Conservation (phyloP, 345 rosid species). For the Corchorus capsularis region DNA sequence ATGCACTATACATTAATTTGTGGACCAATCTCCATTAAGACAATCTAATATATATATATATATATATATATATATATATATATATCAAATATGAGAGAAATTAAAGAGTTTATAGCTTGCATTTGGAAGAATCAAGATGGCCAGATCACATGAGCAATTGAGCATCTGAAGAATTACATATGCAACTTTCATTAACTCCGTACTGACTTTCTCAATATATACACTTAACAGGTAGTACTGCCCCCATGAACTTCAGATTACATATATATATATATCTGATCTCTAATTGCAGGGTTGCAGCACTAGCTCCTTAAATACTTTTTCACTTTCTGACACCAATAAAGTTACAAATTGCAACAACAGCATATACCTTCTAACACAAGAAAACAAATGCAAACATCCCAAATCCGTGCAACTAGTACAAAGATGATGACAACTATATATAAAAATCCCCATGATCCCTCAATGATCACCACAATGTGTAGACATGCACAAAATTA, state of each 20-base stretch:
- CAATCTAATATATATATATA: too few species aligned
- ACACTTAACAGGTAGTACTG: slow-evolving; percentile 8
- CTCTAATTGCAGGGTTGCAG: not conserved
- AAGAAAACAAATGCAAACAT: not conserved
- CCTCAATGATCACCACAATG: slow-evolving; percentile 5
- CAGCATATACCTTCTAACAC: not conserved
- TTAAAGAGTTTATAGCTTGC: not conserved
- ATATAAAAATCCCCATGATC: not conserved
- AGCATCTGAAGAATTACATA: not conserved
- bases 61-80: too few species aligned
- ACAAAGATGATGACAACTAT: not conserved
- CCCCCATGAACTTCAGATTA: not conserved
- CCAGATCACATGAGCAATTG: not conserved
- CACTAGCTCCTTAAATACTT: not conserved
- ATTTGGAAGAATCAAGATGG: not conserved
- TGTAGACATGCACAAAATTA: slow-evolving; percentile 21
- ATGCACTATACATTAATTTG: too few species aligned
- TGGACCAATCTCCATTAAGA: not conserved
- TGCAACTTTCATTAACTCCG: not conserved
- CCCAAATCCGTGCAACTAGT: slow-evolving; percentile 1
- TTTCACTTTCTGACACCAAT: not conserved
- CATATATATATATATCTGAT: not conserved
- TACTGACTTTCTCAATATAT: not conserved
- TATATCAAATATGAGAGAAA: too few species aligned
- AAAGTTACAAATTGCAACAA: not conserved